Conservation (phyloP, 192 early-diverging fungal species). For the Irineochytrium annulatum region DNA sequence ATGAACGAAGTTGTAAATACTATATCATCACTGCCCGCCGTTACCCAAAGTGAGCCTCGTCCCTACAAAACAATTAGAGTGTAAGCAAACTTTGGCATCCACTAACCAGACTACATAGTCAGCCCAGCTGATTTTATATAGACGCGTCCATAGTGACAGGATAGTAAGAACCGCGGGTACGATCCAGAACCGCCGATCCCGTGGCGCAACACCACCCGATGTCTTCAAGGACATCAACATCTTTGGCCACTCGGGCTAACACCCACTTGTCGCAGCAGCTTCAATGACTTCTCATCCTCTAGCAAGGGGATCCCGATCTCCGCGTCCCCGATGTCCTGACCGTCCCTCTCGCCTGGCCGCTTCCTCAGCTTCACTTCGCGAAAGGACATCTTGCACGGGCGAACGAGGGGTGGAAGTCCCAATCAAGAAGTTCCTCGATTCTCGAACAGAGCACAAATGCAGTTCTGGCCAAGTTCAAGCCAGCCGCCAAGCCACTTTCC, state of each 20-base stretch:
- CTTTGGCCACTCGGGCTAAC: too few species aligned
- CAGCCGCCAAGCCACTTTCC: too few species aligned
- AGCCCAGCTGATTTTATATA: constrained; percentile 50
- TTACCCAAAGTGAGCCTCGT: constrained; percentile 62
- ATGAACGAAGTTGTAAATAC: background rate
- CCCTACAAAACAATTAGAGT: constrained; percentile 29
- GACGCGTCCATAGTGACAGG: constrained; percentile 38
- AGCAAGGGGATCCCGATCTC: background rate
- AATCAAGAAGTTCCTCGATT: too few species aligned
- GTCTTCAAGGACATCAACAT: background rate
- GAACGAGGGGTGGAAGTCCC: too few species aligned
- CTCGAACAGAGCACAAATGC: too few species aligned
- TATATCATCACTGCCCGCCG: background rate
- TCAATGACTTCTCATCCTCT: constrained; percentile 4
- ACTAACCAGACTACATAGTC: constrained; percentile 46
- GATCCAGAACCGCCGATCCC: background rate
- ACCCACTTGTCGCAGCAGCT: constrained; percentile 5
- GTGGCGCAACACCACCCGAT: too few species aligned
- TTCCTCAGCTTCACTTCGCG: too few species aligned
- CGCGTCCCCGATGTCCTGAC: background rate
- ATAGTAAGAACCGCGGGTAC: constrained; percentile 25
- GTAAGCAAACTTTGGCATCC: background rate
- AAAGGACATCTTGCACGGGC: too few species aligned
- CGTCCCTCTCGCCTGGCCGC: background rate
- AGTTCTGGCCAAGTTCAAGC: too few species aligned